Evolutionary conservation across 2,329 filamentous ascomycete genomes (phyloP).

Genomic region (Rutstroemia sp.): DNA sequence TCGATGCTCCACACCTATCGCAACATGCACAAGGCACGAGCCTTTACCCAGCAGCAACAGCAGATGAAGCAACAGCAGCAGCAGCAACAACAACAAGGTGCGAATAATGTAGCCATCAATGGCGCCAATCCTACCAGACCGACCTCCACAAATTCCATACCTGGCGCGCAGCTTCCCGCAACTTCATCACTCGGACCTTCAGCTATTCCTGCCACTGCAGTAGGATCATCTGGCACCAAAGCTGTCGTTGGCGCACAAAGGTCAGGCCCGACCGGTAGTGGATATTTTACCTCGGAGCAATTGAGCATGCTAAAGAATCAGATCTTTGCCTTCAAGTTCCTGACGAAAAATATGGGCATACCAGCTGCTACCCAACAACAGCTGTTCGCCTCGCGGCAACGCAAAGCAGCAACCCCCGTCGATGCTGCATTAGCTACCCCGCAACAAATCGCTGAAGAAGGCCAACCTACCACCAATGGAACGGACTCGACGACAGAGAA

Average conservation of each 20-base stretch:
- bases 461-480: conserved; percentile 34
- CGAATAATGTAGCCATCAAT: conserved; percentile 46
- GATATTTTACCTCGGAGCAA: conserved; percentile 72
- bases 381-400: conserved; percentile 68
- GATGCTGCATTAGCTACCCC: conserved; percentile 21
- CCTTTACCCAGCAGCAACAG: conserved; percentile 24
- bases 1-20: conserved; percentile 68
- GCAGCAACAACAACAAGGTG: conserved; percentile 45
- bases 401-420: conserved; percentile 36
- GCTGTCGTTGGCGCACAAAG: conserved; percentile 21
- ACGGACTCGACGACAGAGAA: conserved; percentile 28
- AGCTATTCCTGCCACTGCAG: conserved; percentile 21
- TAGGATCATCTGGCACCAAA: conserved; percentile 17
- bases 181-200: conserved; percentile 26
- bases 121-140: conserved; percentile 46
- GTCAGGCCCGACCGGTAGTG: conserved; percentile 30
- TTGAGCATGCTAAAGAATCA: conserved; percentile 72
- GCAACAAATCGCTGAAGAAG: conserved; percentile 19
- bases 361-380: conserved; percentile 73
- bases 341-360: conserved; percentile 81
- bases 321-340: conserved; percentile 83
- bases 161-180: conserved; percentile 17
- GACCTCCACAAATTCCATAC: conserved; percentile 27
- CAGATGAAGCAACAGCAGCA: conserved; percentile 37
- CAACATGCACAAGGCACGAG: conserved; percentile 34